Base-by-base conservation (phyloP, 2,329 filamentous ascomycete species). In the Pyrenophora seminiperda region DNA sequence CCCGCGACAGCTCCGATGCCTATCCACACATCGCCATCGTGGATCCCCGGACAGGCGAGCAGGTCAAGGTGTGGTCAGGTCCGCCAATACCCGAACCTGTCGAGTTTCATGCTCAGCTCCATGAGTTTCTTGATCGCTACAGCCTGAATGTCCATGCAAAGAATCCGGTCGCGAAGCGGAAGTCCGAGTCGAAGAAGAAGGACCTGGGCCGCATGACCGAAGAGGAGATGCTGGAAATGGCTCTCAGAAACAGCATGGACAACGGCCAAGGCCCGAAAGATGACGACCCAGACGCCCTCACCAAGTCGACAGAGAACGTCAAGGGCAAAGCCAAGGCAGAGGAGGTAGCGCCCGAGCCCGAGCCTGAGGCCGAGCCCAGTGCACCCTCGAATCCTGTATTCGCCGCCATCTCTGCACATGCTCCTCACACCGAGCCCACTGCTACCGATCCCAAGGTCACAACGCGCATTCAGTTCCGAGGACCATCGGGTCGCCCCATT, bases 11-110 rank as follows among this genome's bases (percentile, higher is more conserved):
- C 66, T 82, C 86, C n/a, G 89, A 93, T 66, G 91, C 92, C 62
- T 99, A 95, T 70, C 94, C 94, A 5, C 92, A 99, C 70, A 94
- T 97, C 49, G 91, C 91, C 36, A 96, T 99, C 55, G 85, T 99
- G 54, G 94, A 99, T 64, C 94, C 94, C 2, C 83, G 94, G 52
- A 99, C 94, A 0, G 94, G 94, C 53, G 94, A 99, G 75, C 91
- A 97, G 73, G 90, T 99, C 71, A 99, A 99, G 77, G 84, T 92
- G 1, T 97, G 94, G 93, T 91, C 89, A 11, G 92, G 93, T 1
- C 81, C 84, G 7, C 90, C 92, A 1, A 89, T 92, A 45, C 87
- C 92, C 1, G 82, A 81, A 31, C 77, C 91, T 0, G 72, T 82
- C 7, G 92, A 97, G 11, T 97, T 99, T 63, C 83, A 96, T 53